Base-by-base conservation (phyloP, 1,284 basidiomycete species). In the Fomitopsis schrenkii region DNA sequence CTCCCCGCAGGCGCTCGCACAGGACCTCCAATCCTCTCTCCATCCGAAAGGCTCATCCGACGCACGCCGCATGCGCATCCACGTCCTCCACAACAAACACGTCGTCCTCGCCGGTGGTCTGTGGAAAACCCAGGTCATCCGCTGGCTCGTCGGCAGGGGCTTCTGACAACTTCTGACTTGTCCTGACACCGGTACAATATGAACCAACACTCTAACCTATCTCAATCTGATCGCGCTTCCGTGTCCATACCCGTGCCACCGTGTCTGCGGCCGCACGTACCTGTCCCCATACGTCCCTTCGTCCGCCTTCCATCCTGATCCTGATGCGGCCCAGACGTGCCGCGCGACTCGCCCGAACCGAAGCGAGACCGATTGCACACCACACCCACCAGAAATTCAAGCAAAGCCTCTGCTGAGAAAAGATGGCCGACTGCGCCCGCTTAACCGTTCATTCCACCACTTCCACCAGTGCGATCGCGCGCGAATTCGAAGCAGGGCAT, bases 61-160 rank as follows among this genome's bases (percentile, higher is more conserved):
- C 63, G 79, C 81, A 1, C 66, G 70, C 40, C 79, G 77, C 60
- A 70, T 88, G 62, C 77, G 80, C 58, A 72, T 86, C 56, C 70
- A 77, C 45, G 74, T 80, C 60, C 67, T 72, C n/a, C 73, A 77
- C 57, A 77, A 77, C 44, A 80, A 79, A 59, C 83, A 87, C 69
- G 64, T 90, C 60, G 67, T 83, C 59, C 77, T 90, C 63, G 73
- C 76, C 30, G 86, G 87, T 57, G 84, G 86, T 6, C 77, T 76
- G 59, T 85, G 83, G 83, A 88, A 83, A 70, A 76, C 77, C 62
- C 71, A 83, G 54, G 80, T 90, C 54, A 65, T 80, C 64, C 75
- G 79, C 59, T 90, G 86, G 84, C 78, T 90, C 64, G 75, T 75
- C 68, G 68, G 72, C 63, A 82, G 77, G 67, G 87, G 87, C 33